These are phyloP conservation scores for Talaromyces sp. DNA, from an alignment of 2,329 filamentous ascomycete species.

Conservation along the genomic window DNA sequence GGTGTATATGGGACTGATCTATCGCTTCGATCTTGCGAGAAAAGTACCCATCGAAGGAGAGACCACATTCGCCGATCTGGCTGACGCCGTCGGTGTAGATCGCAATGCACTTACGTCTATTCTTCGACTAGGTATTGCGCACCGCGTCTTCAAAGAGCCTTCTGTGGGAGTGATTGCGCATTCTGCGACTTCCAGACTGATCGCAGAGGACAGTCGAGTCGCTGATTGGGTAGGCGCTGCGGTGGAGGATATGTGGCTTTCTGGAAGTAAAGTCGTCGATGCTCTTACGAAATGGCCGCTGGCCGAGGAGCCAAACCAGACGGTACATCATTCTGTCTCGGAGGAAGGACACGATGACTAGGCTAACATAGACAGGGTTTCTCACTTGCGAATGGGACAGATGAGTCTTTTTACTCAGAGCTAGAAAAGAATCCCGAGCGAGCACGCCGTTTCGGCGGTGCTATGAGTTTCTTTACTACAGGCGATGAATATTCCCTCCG, in stretches of 20 bases:
- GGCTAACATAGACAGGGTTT: conserved; percentile 4
- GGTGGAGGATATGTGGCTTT: conserved; percentile 14
- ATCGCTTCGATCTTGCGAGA: conserved; percentile 9
- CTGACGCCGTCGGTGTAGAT: background rate
- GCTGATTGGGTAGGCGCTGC: background rate
- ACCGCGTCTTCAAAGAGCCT: conserved; percentile 11
- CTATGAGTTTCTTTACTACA: conserved; percentile 13
- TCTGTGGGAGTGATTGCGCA: background rate
- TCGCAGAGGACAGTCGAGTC: conserved; percentile 5
- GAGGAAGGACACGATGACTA: background rate
- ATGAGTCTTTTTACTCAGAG: conserved; percentile 9
- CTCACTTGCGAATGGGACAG: conserved; percentile 10
- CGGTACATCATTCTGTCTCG: background rate
- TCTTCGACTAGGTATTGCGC: conserved; percentile 10
- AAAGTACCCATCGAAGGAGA: conserved; percentile 12
- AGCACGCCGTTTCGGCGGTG: conserved; percentile 9
- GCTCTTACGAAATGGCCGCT: conserved; percentile 15
- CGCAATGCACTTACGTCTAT: conserved; percentile 4
- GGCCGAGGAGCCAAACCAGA: conserved; percentile 9
- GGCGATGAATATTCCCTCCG: conserved; percentile 7
- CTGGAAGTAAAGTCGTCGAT: conserved; percentile 5
- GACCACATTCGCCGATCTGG: conserved; percentile 8
- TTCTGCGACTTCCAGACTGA: conserved; percentile 11
- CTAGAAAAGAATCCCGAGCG: conserved; percentile 8
- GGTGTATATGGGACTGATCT: no score